A percentile compares a stretch with the other conserved stretches of the same genome.
Evolutionary conservation across 768 basidiomycete genomes (phyloP).

Genomic region (Guyanaporus albipodus): DNA sequence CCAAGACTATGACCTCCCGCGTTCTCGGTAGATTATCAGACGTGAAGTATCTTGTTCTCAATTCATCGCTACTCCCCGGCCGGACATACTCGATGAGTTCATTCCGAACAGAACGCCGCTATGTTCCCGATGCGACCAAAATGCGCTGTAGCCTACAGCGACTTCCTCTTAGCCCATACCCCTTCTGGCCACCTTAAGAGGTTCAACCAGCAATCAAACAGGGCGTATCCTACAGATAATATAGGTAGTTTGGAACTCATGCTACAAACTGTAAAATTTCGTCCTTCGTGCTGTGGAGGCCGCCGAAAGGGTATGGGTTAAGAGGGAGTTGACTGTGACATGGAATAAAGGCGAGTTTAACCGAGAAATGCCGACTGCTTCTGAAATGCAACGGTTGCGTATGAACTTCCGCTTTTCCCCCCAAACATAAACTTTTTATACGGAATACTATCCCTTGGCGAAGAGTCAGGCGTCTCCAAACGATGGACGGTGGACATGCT

Average conservation of each 20-base stretch:
- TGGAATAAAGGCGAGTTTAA: background rate
- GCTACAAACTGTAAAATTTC: no score
- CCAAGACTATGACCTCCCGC: constrained; percentile 26
- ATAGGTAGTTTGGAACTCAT: no score
- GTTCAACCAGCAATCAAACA: no score
- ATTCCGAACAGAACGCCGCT: background rate
- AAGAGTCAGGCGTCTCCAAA: background rate
- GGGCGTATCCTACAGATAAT: no score
- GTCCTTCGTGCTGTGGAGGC: no score
- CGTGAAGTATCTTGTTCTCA: background rate
- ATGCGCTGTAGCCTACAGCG: no score
- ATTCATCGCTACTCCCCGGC: no score
- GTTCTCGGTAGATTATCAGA: background rate
- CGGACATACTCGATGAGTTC: no score
- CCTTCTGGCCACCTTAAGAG: no score
- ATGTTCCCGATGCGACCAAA: background rate
- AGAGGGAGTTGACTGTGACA: no score
- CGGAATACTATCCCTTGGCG: constrained; percentile 60
- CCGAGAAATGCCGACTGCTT: constrained; percentile 22
- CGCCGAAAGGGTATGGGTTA: no score
- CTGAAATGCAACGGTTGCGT: constrained; percentile 70
- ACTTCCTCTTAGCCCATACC: no score
- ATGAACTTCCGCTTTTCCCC: constrained; percentile 68
- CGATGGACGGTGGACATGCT: constrained; percentile 14
- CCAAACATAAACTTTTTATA: constrained; percentile 75